Base-by-base conservation (phyloP, 306 rosid species). In the Cucurbita maxima region DNA sequence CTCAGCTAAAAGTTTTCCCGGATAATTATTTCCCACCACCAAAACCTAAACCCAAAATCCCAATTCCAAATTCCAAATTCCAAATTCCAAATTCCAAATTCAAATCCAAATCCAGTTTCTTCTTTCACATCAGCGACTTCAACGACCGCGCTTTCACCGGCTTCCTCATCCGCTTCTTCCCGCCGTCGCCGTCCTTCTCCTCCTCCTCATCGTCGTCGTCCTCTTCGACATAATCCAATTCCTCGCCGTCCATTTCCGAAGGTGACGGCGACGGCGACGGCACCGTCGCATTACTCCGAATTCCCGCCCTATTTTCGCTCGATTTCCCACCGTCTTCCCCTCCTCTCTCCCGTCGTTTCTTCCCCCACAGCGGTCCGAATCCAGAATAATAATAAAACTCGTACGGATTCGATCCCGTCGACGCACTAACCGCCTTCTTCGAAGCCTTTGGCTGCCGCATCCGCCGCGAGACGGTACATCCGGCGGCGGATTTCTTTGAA, bases 351-450 rank as follows among this genome's bases (percentile, higher is more conserved):
- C 96, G 87, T 74, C 93, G 76, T 4, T 79, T 72, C 18, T 84
- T 84, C 0, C 88, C 85, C 98, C 96, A 88, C 14, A 34, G 20
- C 0, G 98, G 98, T 4, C 89, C 92, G 16, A 93, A 90, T 61
- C 98, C 98, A 0, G 98, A 93, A 81, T 90, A 90, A 18, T 88
- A 93, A 47, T 88, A 93, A 78, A 84, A 90, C 50, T 90, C 96
- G 5, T 86, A 70, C 3, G 90, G 96, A 72, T 83, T 88, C 0
- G 82, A 57, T 12, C 54, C 75, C 0, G 71, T 72, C 12, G 20
- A 41, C 40, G 44, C 43, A n/a, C 14, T 58, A 0, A 66, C 71
- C 16, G 56, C 7, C 73, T 67, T 67, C 73, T 67, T 67, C 12
- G 56, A 44, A 12, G 20, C 38, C 73, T 56, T 67, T 5, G 56